phyloP scores from a whole-genome alignment of 2,329 filamentous ascomycete genomes.

The Venturia pyrina region DNA sequence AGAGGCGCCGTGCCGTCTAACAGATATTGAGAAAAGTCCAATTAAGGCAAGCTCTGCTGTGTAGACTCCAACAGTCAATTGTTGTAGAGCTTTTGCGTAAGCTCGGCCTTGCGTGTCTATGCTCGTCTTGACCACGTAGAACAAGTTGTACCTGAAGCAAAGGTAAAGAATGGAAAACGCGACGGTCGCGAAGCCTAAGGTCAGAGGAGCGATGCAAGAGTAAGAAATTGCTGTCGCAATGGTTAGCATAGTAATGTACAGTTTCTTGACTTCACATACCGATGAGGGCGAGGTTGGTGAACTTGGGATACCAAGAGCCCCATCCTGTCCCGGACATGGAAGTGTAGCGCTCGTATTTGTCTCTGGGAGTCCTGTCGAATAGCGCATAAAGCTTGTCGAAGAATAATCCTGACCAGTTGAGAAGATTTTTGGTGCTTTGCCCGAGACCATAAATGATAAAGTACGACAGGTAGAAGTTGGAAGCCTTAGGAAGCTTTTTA shows the following conservation, averaged over 20 bases:
- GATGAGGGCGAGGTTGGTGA: slow-evolving; percentile 30
- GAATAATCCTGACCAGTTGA: slow-evolving; percentile 66
- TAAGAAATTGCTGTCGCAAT: slow-evolving; percentile 12
- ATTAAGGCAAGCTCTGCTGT: slow-evolving; percentile 12
- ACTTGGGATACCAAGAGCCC: slow-evolving; percentile 33
- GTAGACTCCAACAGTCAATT: slow-evolving; percentile 13
- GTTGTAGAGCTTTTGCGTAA: slow-evolving; percentile 13
- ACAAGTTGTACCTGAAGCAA: slow-evolving; percentile 13
- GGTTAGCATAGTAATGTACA: background rate
- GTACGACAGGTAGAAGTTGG: slow-evolving; percentile 93
- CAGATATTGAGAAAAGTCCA: slow-evolving; percentile 18
- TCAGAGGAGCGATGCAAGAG: slow-evolving; percentile 14
- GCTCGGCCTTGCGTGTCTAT: slow-evolving; percentile 14
- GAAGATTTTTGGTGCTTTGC: slow-evolving; percentile 62
- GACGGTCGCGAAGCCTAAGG: slow-evolving; percentile 13
- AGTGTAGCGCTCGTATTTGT: slow-evolving; percentile 28
- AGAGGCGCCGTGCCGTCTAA: background rate
- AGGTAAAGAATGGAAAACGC: slow-evolving; percentile 12
- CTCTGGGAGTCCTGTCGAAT: slow-evolving; percentile 60
- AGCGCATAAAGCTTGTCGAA: slow-evolving; percentile 61
- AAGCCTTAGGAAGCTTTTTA: slow-evolving; percentile 65
- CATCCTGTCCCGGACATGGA: slow-evolving; percentile 26
- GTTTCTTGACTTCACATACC: slow-evolving; percentile 28
- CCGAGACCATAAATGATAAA: slow-evolving; percentile 86
- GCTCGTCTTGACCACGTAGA: slow-evolving; percentile 11